Conservation (phyloP, 129 eudicot genomes). For the Pittosporum tobira region DNA sequence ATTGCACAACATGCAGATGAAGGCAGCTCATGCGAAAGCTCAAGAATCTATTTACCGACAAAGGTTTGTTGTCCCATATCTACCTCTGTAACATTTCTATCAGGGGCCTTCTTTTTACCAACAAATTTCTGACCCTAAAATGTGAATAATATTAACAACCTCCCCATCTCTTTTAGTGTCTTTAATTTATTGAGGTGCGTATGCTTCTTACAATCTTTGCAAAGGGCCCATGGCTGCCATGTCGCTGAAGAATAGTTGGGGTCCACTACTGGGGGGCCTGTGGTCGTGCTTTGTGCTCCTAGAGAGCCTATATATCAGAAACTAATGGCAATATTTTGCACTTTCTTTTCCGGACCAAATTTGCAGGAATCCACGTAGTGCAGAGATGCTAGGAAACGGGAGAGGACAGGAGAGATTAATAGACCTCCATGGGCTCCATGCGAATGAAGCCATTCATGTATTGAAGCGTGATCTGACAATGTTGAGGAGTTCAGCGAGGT, state of each 20-base stretch:
- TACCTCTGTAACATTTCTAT: neutral
- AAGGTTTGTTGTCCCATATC: constrained; percentile 39
- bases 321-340: too few species aligned
- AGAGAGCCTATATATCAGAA: neutral
- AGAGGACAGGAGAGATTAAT: constrained; percentile 70
- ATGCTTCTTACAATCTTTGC: neutral
- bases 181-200: neutral
- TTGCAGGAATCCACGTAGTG: constrained; percentile 53
- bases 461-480: constrained; percentile 60
- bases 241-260: too few species aligned
- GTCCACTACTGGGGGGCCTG: neutral
- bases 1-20: constrained; percentile 88
- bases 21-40: constrained; percentile 87
- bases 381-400: constrained; percentile 43
- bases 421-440: constrained; percentile 82
- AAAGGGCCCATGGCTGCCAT: neutral
- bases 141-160: neutral
- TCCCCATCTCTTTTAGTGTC: neutral
- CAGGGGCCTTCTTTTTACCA: neutral
- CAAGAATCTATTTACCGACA: constrained; percentile 86
- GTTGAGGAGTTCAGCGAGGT: constrained; percentile 70
- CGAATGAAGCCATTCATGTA: constrained; percentile 84
- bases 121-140: neutral
- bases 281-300: neutral
- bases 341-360: neutral